Evolutionary conservation across 345 rosid species (phyloP), one percentile per base, ranked within the genome.

Genomic region (Anacardium occidentale): DNA sequence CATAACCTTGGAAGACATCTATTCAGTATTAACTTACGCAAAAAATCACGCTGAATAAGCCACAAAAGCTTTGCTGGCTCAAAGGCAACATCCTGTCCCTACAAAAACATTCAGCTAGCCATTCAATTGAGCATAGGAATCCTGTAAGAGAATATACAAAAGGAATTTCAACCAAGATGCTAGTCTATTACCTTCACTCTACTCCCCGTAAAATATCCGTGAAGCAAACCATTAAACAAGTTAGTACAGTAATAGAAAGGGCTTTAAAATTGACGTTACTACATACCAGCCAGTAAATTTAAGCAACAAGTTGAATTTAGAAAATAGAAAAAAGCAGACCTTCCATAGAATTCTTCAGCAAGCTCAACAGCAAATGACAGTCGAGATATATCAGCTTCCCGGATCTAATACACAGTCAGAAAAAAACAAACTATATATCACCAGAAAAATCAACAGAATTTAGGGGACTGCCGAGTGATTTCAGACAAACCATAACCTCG

Each of bases 11-110:
- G 25, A 61, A 68, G 68, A 29, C 34, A 66, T 58, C 62, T 20
- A 77, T 34, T 68, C 50, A 79, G 57, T 22, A 77, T 34, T 68
- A 54, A 79, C 99, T 84, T 87, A 95, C 99, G 96, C 69, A 95
- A 84, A 86, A 95, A 95, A 83, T 95, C 99, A 45, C 98, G 99
- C 82, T 95, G 99, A 77, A 95, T 95, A 83, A 95, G 99, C 99
- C 99, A 95, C 75, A 95, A 70, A 75, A 95, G 92, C 79, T 93
- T 95, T 65, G 99, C 88, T 18, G 98, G 99, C 77, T 91, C 96
- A 78, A 95, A 95, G 67, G 98, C 98, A 81, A 95, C 88, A 83
- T 90, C 99, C 83, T 95, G 88, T 70, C 99, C 99, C 99, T 95
- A 74, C 69, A 83, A 42, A 34, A 52, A 59, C 69, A 74, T 34